Evolutionary conservation across 2,329 filamentous ascomycete species (phyloP).

Genomic region (Colletotrichum zoysiae): DNA sequence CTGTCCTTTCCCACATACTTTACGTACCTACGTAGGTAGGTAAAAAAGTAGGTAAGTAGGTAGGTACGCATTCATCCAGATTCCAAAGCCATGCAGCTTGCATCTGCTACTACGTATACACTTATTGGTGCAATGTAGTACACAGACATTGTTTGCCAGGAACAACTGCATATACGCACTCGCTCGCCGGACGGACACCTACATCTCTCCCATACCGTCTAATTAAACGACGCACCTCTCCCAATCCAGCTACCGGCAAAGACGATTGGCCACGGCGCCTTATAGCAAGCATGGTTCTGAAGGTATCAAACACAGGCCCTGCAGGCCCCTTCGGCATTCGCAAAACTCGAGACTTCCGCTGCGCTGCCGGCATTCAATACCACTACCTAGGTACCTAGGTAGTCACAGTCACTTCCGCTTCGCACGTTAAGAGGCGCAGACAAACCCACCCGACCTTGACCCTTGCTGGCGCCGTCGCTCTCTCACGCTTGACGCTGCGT

Average conservation of each 20-base stretch:
- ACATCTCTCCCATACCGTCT: not conserved
- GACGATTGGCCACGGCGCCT: not conserved
- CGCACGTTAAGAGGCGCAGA: conserved; percentile 18
- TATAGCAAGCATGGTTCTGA: not conserved
- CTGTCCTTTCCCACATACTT: not conserved
- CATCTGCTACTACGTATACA: not conserved
- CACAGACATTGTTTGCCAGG: not conserved
- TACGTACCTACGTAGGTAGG: too few relatives aligned
- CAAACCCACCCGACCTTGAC: conserved; percentile 18
- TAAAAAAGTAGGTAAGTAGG: too few relatives aligned
- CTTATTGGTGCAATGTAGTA: not conserved
- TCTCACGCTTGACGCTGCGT: conserved; percentile 1
- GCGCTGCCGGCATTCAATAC: not conserved
- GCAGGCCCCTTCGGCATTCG: not conserved
- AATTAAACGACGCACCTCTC: not conserved
- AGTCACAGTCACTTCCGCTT: conserved; percentile 5
- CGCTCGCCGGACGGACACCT: not conserved
- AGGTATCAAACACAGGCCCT: not conserved
- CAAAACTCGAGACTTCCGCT: not conserved
- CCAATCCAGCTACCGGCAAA: not conserved
- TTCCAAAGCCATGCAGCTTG: not conserved
- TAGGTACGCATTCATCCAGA: not conserved
- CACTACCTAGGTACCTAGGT: not conserved
- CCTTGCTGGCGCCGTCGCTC: conserved; percentile 15
- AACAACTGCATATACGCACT: not conserved